A percentile compares a stretch with the other conserved stretches of the same genome.
These are phyloP conservation scores for Coccomyxa sp. DNA, from an alignment of 139 green algal genomes.

Conservation along the genomic window DNA sequence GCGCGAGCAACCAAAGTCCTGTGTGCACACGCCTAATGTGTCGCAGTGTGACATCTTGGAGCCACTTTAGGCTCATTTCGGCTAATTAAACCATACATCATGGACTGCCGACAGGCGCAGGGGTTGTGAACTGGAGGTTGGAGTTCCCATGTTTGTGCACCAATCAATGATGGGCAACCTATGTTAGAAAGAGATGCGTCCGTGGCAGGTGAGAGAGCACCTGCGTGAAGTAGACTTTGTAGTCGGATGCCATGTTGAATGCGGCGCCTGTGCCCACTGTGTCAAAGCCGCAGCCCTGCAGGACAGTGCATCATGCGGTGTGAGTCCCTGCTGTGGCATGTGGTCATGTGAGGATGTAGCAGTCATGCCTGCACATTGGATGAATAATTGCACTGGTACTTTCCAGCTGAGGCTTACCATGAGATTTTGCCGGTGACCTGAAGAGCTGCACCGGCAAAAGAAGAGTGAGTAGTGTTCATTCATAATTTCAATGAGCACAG, in stretches of 20 bases:
- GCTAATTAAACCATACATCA: too few species aligned
- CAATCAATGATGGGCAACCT: neutral
- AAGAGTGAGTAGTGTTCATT: neutral
- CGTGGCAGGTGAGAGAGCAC: neutral
- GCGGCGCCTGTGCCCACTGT: conserved; percentile 22
- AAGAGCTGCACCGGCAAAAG: conserved; percentile 14
- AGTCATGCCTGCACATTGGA: too few species aligned
- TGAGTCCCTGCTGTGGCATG: too few species aligned
- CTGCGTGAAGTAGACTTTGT: conserved; percentile 26
- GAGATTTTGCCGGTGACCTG: conserved; percentile 19
- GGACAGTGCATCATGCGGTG: neutral
- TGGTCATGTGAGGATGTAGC: neutral
- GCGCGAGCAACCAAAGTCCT: conserved; percentile 29
- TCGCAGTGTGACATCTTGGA: neutral
- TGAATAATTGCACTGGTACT: neutral
- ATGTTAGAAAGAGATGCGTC: neutral
- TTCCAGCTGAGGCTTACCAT: conserved; percentile 10
- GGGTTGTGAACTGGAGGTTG: neutral
- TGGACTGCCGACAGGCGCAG: neutral
- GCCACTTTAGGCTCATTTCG: neutral
- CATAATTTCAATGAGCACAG: neutral
- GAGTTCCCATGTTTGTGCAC: neutral
- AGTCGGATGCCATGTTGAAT: conserved; percentile 11
- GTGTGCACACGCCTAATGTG: neutral
- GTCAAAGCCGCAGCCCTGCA: conserved; percentile 28